Evolutionary conservation across 2,329 filamentous ascomycete species (phyloP).

Genomic region (Penicillium sp.): DNA sequence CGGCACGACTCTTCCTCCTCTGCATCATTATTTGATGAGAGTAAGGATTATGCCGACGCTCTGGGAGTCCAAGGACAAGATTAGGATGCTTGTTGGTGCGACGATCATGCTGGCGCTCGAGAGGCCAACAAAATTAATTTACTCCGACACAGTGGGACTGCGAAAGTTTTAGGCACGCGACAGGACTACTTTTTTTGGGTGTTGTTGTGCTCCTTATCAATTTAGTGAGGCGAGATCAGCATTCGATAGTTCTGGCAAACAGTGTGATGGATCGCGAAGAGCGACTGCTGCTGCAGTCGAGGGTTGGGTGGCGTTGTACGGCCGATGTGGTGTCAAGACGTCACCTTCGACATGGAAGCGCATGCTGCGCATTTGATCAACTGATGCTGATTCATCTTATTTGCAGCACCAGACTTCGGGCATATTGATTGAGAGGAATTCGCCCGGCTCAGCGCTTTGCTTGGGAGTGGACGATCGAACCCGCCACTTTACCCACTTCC

Average conservation of each 20-base stretch:
- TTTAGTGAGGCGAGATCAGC: conserved; percentile 6
- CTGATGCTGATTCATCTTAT: conserved; percentile 7
- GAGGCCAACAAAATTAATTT: conserved; percentile 2
- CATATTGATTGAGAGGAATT: not conserved
- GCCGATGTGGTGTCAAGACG: not conserved
- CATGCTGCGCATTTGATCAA: not conserved
- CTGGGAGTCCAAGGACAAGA: not conserved
- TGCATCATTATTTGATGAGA: not conserved
- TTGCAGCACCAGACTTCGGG: not conserved
- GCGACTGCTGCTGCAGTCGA: not conserved
- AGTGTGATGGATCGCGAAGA: not conserved
- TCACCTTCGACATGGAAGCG: not conserved
- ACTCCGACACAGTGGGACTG: not conserved
- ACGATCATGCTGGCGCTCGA: not conserved
- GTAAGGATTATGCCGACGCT: not conserved
- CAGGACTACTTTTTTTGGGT: not conserved
- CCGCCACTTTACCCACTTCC: conserved; percentile 20
- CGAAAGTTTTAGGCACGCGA: conserved; percentile 1
- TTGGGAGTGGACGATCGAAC: conserved; percentile 2
- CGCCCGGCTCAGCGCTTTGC: not conserved
- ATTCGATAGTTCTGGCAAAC: not conserved
- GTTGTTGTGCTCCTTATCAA: not conserved
- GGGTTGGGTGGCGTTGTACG: not conserved
- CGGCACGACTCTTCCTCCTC: not conserved
- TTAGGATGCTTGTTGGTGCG: conserved; percentile 3